Base-by-base conservation (phyloP, 495 filamentous ascomycete genomes). In the Neurospora sp. region DNA sequence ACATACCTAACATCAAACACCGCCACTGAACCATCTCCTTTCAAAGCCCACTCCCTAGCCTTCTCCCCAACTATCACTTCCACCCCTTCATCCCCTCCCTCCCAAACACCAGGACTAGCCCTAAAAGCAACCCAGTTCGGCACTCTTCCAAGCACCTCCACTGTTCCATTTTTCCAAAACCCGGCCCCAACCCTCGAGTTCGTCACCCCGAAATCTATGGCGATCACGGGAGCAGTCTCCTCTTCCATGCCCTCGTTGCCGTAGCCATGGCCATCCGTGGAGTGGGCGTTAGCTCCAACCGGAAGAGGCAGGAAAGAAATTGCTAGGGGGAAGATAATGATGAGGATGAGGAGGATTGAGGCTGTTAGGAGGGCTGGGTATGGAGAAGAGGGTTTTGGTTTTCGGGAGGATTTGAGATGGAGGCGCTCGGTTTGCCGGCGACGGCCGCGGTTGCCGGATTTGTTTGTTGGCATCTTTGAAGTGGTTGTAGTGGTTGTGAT, bases 171-270 rank as follows among this genome's bases (percentile, higher is more conserved):
- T 80, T 95, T 93, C 94, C 98, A 96, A 78, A n/a, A 46, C 14
- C 14, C 40, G 2, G 10, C 10, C 10, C n/a, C 96, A 73, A 98
- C 96, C 85, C 96, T 97, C 66, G 93, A 96, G 86, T 98, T 97
- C 37, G 96, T 99, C 18, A 96, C 98, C 84, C 96, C 95, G 78
- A 99, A 85, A 88, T 99, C 96, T 80, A 99, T 97, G 89, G 95
- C 96, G 78, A 98, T 94, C 75, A 97, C 91, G 75, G 90, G 74
- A 38, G 78, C 78, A 4, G 44, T n/a, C n/a, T 20, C 16, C 7
- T 5, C 4, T 23, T 54, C n/a, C 20, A 39, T 40, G 39, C 12
- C 39, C 39, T 39, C 10, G 39, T 39, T 14, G 35, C 35, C 35
- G 35, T 37, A 37, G 35, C 35, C 35, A 37, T 37, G 35, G 35